Evolutionary conservation across 192 early-diverging fungal genomes (phyloP), one percentile per base, ranked within the genome.

Genomic region (Backusella westeae): DNA sequence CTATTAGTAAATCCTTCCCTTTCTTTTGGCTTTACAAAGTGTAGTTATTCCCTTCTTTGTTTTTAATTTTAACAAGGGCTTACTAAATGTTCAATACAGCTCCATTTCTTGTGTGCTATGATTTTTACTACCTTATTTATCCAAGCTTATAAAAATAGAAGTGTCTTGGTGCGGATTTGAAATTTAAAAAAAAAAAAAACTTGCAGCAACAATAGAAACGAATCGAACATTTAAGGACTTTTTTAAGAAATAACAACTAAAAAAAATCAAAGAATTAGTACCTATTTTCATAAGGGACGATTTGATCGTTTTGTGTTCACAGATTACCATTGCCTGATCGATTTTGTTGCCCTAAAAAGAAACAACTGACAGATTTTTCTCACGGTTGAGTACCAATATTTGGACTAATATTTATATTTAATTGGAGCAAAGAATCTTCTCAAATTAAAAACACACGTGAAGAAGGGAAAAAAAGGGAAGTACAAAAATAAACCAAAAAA

Each of bases 401-500:
- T 56, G 21, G 42, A 9, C 0, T 23, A 1, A 56, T 56, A 26
- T 59, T 59, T 59, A 26, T 59, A 59, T 23, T 59, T 59, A 26
- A 59, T 59, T 59, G 53, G 53, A 23, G 21, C 7, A 59, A 59
- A 59, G 10, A 59, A 59, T 59, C n/a, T 23, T 3, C 21, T 26
- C 53, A 59, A 59, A 59, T 59, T 26, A 59, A 59, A 59, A 59
- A 59, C 26, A 59, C 53, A 59, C 53, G 53, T 59, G 53, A 19
- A 59, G 10, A 59, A 53, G n/a, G 21, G 6, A 53, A 53, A 53
- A 59, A 59, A 59, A 29, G 23, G 17, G 17, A 26, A 59, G 23
- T 19, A 59, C 15, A 59, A 59, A 63, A 63, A 63, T 12, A 63
- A 63, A 29, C 38, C 38, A 63, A 63, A 63, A 53, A 52, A 52